Percentiles rank a stretch among this genome's conserved stretches.
phyloP scores from a whole-genome alignment of 129 eudicot genomes.

The Flaveria trinervia region DNA sequence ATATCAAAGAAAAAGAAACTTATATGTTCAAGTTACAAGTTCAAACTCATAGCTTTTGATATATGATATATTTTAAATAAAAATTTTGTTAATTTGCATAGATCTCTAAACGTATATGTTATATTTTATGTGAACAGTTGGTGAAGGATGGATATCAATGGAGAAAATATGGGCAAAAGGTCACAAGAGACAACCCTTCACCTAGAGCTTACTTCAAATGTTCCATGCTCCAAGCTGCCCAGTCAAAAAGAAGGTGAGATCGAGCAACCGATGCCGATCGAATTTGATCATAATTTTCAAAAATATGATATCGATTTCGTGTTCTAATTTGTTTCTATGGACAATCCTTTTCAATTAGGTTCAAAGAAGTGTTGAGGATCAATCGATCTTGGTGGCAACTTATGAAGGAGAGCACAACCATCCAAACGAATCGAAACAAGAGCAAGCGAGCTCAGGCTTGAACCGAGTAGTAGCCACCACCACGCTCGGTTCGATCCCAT shows the following conservation, averaged over 20 bases:
- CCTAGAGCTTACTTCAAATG: constrained; percentile 99
- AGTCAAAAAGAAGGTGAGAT: constrained; percentile 87
- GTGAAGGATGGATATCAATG: constrained; percentile 98
- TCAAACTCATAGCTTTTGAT: background rate
- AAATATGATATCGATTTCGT: background rate
- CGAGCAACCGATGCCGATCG: background rate
- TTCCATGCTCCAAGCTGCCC: constrained; percentile 99
- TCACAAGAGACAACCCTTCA: constrained; percentile 95
- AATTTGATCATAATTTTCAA: background rate
- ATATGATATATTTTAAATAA: background rate
- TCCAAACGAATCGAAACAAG: constrained; percentile 52
- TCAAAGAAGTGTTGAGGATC: constrained; percentile 92
- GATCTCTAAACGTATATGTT: constrained; percentile 17
- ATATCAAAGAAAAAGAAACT: background rate
- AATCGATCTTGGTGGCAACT: constrained; percentile 82
- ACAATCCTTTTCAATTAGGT: constrained; percentile 44
- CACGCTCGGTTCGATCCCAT: constrained; percentile 48
- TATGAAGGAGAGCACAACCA: constrained; percentile 98
- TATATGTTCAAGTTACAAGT: background rate
- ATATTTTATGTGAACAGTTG: constrained; percentile 43
- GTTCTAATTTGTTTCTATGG: constrained; percentile 16
- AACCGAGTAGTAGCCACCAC: constrained; percentile 38
- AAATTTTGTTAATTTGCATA: background rate
- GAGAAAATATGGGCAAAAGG: constrained; percentile 99
- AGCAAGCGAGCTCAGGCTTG: constrained; percentile 42